Conservation (phyloP, 106 monocot species). For the Dioscorea zingiberensis region DNA sequence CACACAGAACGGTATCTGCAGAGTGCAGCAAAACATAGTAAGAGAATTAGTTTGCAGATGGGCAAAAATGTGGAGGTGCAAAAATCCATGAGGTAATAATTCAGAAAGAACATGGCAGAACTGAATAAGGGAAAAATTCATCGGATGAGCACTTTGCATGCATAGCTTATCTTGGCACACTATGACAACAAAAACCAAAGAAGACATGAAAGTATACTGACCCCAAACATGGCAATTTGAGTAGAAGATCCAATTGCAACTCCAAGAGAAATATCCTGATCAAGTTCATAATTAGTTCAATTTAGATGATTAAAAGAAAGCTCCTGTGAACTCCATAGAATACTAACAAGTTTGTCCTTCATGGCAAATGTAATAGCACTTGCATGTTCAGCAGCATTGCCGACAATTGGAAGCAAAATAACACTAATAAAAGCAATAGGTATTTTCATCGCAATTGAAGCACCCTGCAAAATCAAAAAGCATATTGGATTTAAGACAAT, state of each 20-base stretch:
- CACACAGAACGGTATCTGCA: slow-evolving; percentile 68
- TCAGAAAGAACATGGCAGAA: too few relatives aligned
- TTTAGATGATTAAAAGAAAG: neutral
- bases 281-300: too few relatives aligned
- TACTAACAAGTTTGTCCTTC: slow-evolving; percentile 73
- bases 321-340: neutral
- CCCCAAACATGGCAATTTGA: slow-evolving; percentile 84
- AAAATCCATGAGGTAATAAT: too few relatives aligned
- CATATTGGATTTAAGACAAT: too few relatives aligned
- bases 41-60: too few relatives aligned
- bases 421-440: slow-evolving; percentile 76
- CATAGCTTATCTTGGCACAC: too few relatives aligned
- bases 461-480: slow-evolving; percentile 36
- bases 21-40: too few relatives aligned
- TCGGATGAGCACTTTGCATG: too few relatives aligned
- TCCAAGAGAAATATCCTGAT: slow-evolving; percentile 69
- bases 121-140: too few relatives aligned
- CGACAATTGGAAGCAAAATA: slow-evolving; percentile 71
- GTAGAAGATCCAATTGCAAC: slow-evolving; percentile 86
- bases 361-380: slow-evolving; percentile 75
- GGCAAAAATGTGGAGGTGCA: too few relatives aligned
- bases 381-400: slow-evolving; percentile 82
- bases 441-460: slow-evolving; percentile 58
- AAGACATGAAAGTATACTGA: slow-evolving; percentile 9
- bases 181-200: too few relatives aligned